Base-by-base conservation (phyloP, 495 filamentous ascomycete species). In the Aspergillus panamensis region DNA sequence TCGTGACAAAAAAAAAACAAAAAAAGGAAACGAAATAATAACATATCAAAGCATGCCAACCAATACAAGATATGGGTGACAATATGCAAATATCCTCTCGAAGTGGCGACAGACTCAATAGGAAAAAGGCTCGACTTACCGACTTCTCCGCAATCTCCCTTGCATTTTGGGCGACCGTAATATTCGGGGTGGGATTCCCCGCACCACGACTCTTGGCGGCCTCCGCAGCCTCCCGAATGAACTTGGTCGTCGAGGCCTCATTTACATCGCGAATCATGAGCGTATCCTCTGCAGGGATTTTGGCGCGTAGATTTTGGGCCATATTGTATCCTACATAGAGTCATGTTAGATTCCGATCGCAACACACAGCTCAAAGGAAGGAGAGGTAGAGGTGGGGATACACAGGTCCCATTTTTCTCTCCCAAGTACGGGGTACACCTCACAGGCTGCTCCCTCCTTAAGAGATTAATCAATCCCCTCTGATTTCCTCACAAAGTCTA, bases 261-360 rank as follows among this genome's bases (percentile, higher is more conserved):
- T 94, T 93, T 62, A 92, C 84, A 67, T 96, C 91, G 55, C 84
- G 88, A 17, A 96, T 68, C 20, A 84, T 74, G 14, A 96, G 57
- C 3, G 78, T 86, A 67, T 95, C 91, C 19, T 71, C 75, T 2
- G 82, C 77, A 4, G 89, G 77, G 9, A 94, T 83, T 65, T 92
- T 93, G 25, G 84, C 77, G 59, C 89, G 87, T 1, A 96, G 76
- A 64, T 94, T 96, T 68, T 82, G 84, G n/a, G 91, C 91, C 91
- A 96, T 95, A 62, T 88, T 85, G 56, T 88, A 93, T 3, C 89
- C 89, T 81, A 57, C 17, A 20, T 32, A 58, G 14, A 52, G 35
- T n/a, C 37, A 58, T 63, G 40, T 62, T 35, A 59, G 61, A 45
- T 44, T 32, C 12, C 6, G 6, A n/a, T 43, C 33, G n/a, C 14